These are phyloP conservation scores for Plasmodium gaboni DNA, from an alignment of 169 alveolate species.

Conservation along the genomic window DNA sequence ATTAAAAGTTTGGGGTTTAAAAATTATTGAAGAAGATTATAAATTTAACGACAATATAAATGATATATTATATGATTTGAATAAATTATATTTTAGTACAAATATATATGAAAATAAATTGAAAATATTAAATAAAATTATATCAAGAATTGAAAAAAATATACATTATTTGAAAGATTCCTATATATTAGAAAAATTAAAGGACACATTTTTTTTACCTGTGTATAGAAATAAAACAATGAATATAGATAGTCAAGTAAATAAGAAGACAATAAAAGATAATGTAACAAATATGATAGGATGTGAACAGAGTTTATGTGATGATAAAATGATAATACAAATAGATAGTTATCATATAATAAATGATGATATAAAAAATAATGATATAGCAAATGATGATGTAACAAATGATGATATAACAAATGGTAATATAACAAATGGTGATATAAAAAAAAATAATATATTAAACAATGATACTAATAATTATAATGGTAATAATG, in stretches of 20 bases:
- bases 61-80: conserved; percentile 54
- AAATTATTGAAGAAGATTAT: conserved; percentile 25
- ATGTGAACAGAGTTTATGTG: too few species aligned
- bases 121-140: conserved; percentile 49
- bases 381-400: too few species aligned
- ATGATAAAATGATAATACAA: too few species aligned
- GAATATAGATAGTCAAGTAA: background rate
- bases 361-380: too few species aligned
- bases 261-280: background rate
- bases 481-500: background rate
- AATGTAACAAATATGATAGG: background rate
- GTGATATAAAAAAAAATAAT: background rate
- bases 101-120: conserved; percentile 21
- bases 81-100: conserved; percentile 43
- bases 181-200: conserved; percentile 19
- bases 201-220: conserved; percentile 51
- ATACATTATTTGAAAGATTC: conserved; percentile 41
- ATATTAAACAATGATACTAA: background rate
- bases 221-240: conserved; percentile 22
- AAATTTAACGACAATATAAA: conserved; percentile 56
- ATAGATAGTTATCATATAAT: too few species aligned
- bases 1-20: conserved; percentile 32
- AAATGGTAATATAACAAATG: background rate
- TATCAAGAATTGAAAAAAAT: conserved; percentile 47
- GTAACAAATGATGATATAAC: too few species aligned